Base-by-base conservation (phyloP, 805 yeast species). In the Barnettozyma sp. region DNA sequence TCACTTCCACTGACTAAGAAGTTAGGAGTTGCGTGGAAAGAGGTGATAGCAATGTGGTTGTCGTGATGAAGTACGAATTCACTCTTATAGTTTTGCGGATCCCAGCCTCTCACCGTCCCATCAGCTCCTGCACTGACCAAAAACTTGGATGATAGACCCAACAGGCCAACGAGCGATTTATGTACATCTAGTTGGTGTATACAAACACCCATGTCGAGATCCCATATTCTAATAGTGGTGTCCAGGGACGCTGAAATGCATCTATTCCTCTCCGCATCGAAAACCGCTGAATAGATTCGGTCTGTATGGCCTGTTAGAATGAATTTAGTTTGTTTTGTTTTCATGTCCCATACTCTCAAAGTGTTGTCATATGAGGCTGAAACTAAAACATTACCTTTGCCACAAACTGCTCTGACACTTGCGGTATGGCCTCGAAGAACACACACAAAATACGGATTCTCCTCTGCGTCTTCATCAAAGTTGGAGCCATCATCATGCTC, bases 111-210 rank as follows among this genome's bases (percentile, higher is more conserved):
- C 27, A 92, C 67, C 0, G 96, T 80, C 4, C 92, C 76, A 58
- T 92, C 98, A 0, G 97, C 97, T 3, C 97, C 97, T 0, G 96
- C 98, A 30, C 94, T 82, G 2, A 90, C 94, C 10, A 92, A 65
- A 32, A 76, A 78, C 23, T 80, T 76, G 18, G 81, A 78, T 6
- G 86, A 77, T 7, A 88, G 70, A 30, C 84, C 85, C 19, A 90
- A 66, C 30, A 92, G 64, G 0, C 97, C 98, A 12, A 92, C 98
- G 15, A 92, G 63, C 10, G 90, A 83, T 1, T 84, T 78, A 57
- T 92, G 98, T 1, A 96, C 97, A 38, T 79, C 86, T 30, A 90
- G 63, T 0, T 85, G 73, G 29, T 76, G 66, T 33, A 83, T 59
- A 33, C 81, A 70, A 41, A 72, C 67, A 7, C 97, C 95, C 13